Base-by-base conservation (phyloP, 2,329 filamentous ascomycete species). In the Hypoxylon rubiginosum region DNA sequence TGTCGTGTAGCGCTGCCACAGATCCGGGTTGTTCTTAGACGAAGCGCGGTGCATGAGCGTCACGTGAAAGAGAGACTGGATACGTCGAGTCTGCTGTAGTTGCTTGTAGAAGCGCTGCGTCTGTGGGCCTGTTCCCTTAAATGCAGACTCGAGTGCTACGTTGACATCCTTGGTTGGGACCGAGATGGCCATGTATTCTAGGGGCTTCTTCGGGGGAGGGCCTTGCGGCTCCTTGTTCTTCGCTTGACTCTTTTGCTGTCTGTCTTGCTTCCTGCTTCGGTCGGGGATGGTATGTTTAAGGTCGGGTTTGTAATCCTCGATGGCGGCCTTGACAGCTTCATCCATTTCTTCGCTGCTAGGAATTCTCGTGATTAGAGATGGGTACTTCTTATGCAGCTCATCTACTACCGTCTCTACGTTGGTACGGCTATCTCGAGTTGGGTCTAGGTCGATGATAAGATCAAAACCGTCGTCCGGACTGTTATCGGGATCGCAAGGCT, bases 31-130 rank as follows among this genome's bases (percentile, higher is more conserved):
- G 30, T 90, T 80, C 43, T 83, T 83, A 9, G 88, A 82, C 2
- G 82, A 83, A 10, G 90, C 89, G 50, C 91, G 90, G 79, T 99
- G 96, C 78, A 97, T 93, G 41, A 99, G 86, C 0, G 96, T 99
- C 62, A 99, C 92, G 77, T 99, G 96, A 78, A 98, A 99, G 43
- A 90, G 85, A n/a, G 85, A 76, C 79, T 98, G 95, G 5, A 98
- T 81, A 58, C 96, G 92, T 19, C 90, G 86, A 2, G 85, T 86
- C 71, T 91, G 85, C 77, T 91, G 87, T 34, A 99, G 86, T 62
- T 92, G 88, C 72, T 86, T 87, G 82, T 92, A 99, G 75, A 97
- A 90, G 21, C 82, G 84, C n/a, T 87, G 82, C 15, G 86, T 81
- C 4, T 88, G 79, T 0, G 87, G 73, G 2, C 79, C 77, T 5